Evolutionary conservation across 768 basidiomycete genomes (phyloP), one percentile per base, ranked within the genome.

Genomic region (Amanita rimosa): DNA sequence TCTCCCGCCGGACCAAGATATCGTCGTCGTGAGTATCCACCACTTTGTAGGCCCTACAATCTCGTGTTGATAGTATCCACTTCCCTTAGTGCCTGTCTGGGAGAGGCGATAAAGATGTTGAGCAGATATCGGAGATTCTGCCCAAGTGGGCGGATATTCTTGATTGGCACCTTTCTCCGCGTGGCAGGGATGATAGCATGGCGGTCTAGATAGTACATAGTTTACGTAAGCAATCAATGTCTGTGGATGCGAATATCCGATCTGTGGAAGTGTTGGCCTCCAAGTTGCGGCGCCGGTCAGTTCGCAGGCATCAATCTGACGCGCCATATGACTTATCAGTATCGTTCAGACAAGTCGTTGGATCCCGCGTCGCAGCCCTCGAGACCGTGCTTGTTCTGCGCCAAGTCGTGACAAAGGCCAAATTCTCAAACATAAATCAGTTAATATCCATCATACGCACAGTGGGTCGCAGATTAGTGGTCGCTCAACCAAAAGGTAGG

Each of bases 41-140:
- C 11, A 13, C 44, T 33, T 43, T 3, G 51, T 31, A 24, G 13
- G n/a, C n/a, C n/a, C n/a, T n/a, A 24, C 42, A 10, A 29, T 36
- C 35, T 31, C 19, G 44, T 22, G 16, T 13, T 7, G 22, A 10
- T 48, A 24, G 52, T 44, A 55, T 26, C 51, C 24, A 14, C 2
- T 58, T 29, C 17, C 39, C 14, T 27, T 41, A 94, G 89, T 96
- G 92, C 59, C 70, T 97, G 45, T 94, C 90, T 47, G 95, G 95
- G 44, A 81, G 95, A 53, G 96, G 96, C 14, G 93, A 98, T 66
- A 98, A 98, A 66, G 95, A 99, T 60, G 96, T 99, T 3, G 87
- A 95, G 55, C 87, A 98, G 60, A 93, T 99, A 50, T 92, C 86
- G n/a, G 70, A 94, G 58, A 70, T 97, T 35, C 72, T 99, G 48